Base-by-base conservation (phyloP, 2,329 filamentous ascomycete genomes). In the Lithohypha guttulata region DNA sequence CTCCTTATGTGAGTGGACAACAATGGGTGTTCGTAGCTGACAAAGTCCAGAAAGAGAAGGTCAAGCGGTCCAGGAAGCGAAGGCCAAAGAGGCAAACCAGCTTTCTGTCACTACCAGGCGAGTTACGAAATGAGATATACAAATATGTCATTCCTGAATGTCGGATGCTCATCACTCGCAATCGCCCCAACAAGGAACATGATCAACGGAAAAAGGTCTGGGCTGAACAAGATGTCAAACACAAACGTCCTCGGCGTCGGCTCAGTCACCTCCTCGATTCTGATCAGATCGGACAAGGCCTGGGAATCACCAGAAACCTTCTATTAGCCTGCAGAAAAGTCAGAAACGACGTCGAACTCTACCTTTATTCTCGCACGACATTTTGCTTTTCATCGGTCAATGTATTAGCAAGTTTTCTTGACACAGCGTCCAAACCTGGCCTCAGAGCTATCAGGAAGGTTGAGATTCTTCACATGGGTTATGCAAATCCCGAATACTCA, bases 101-200 rank as follows among this genome's bases (percentile, higher is more conserved):
- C 6, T 81, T 86, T 55, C 67, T 85, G 42, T 64, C 71, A 20
- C 63, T 87, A 1, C 81, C 82, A 0, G 69, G 73, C 0, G 82
- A 87, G 54, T 58, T 87, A 20, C 77, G 82, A 6, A 63, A 80
- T 43, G 73, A 75, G 50, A 71, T 87, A 9, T 86, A 85, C 55
- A 69, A 66, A 26, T 65, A 76, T 48, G 69, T 77, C 46, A 79
- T 84, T 46, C 58, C 65, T 3, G 26, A 44, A 20, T 42, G 41
- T 34, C 44, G 40, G 13, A 42, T 49, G 10, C 33, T 44, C 11
- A 31, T 52, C 31, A 29, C 31, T 6, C 39, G 31, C 22, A 50
- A 35, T 36, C 43, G 47, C 21, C 48, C 49, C 25, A 43, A 52
- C 34, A 48, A 47, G 26, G 44, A 50, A 28, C 37, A 45, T 8